phyloP scores from a whole-genome alignment of 352 stramenopile species.

The Blastocystis hominis region DNA sequence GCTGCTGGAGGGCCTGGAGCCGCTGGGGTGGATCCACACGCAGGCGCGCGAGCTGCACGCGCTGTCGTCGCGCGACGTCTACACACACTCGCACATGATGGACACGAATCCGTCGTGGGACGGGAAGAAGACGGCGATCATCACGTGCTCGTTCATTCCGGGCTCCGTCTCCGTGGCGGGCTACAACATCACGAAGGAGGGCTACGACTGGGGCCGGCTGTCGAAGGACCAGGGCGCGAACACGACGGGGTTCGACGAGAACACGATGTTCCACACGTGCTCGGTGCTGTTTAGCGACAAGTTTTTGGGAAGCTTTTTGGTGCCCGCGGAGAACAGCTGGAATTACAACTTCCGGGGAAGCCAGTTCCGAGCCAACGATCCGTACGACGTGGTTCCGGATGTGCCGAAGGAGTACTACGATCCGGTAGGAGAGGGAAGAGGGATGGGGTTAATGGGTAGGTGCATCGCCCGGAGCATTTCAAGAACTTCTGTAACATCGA shows the following conservation, averaged over 20 bases:
- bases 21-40: constrained; percentile 97
- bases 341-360: constrained; percentile 99
- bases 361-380: constrained; percentile 90
- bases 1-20: constrained; percentile 85
- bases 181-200: constrained; percentile 89
- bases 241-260: constrained; percentile 60
- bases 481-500: constrained; percentile 23
- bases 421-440: not conserved
- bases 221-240: constrained; percentile 89
- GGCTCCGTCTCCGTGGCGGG: constrained; percentile 95
- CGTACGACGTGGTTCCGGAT: constrained; percentile 91
- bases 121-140: constrained; percentile 90
- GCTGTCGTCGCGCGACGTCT: constrained; percentile 86
- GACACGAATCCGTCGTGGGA: constrained; percentile 89
- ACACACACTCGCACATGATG: constrained; percentile 89
- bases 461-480: constrained; percentile 46
- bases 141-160: constrained; percentile 96
- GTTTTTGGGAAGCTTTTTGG: constrained; percentile 98
- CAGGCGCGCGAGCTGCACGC: constrained; percentile 93
- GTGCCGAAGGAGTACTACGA: constrained; percentile 98
- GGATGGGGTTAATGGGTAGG: constrained; percentile 8
- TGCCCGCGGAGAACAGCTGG: constrained; percentile 92
- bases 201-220: constrained; percentile 92
- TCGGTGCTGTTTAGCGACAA: constrained; percentile 97
- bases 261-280: constrained; percentile 92